A percentile compares a stretch with the other conserved stretches of the same genome.
Conservation (phyloP, 163 green algal species). For the Prototheca wickerhamii region DNA sequence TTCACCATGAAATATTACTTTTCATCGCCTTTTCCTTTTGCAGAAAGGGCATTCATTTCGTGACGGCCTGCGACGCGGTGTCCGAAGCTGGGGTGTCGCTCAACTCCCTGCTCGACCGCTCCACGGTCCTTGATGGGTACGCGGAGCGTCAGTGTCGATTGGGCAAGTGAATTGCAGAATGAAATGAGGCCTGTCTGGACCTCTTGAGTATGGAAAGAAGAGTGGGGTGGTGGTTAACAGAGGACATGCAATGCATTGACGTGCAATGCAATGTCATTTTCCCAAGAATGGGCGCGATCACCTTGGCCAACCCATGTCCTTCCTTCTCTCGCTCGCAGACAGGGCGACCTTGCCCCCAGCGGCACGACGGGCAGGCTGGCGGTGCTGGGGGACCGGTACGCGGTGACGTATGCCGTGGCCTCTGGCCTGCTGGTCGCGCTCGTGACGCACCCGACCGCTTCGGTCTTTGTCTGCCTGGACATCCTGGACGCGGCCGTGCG, state of each 20-base stretch:
- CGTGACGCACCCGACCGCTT: conserved; percentile 23
- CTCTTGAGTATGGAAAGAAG: not conserved
- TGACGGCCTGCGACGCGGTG: conserved; percentile 8
- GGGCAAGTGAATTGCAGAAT: not conserved
- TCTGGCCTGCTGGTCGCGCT: conserved; percentile 35
- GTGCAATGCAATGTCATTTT: too few species aligned
- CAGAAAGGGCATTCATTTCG: conserved; percentile 9
- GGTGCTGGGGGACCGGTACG: conserved; percentile 12
- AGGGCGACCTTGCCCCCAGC: conserved; percentile 17
- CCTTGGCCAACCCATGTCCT: not conserved
- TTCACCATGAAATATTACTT: not conserved
- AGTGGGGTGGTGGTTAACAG: not conserved
- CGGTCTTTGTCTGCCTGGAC: conserved; percentile 31
- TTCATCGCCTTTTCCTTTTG: not conserved
- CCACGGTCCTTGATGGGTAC: not conserved
- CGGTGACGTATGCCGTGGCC: conserved; percentile 42
- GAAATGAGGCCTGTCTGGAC: not conserved
- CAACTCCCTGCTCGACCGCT: not conserved
- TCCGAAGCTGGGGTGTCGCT: conserved; percentile 2
- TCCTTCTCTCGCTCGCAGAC: conserved; percentile 5
- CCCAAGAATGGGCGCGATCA: not conserved
- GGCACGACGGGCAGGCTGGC: conserved; percentile 11
- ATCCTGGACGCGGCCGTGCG: conserved; percentile 28
- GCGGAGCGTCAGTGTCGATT: not conserved
- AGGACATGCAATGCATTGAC: too few species aligned